Conservation (phyloP, 2,329 filamentous ascomycete genomes). For the Penicillium sp. region DNA sequence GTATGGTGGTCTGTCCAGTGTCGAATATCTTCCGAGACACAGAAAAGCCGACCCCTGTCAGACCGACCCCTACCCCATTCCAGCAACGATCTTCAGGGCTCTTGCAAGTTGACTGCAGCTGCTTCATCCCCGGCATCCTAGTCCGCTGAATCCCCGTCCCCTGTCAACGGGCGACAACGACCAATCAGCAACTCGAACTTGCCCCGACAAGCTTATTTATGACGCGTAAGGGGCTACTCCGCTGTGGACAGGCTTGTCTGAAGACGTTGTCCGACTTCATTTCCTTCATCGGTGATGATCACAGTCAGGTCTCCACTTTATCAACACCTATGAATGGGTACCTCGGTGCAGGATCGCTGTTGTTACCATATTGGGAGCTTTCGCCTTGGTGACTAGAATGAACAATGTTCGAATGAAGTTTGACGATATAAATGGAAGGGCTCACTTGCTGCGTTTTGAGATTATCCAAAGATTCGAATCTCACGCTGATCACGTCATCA, state of each 20-base stretch:
- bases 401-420: neutral
- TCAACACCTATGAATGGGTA: neutral
- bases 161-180: constrained; percentile 10
- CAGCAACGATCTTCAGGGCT: neutral
- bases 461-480: neutral
- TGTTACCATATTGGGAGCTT: neutral
- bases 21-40: constrained; percentile 4
- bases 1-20: neutral
- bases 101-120: neutral
- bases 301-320: neutral
- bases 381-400: neutral
- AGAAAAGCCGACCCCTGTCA: neutral
- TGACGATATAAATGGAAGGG: constrained; percentile 5
- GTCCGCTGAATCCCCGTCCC: constrained; percentile 21
- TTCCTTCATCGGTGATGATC: neutral
- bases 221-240: neutral
- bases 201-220: neutral
- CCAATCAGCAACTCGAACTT: constrained; percentile 10
- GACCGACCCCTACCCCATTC: neutral
- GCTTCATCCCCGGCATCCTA: neutral
- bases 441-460: neutral
- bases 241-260: neutral
- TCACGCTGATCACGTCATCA: neutral
- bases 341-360: neutral
- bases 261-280: constrained; percentile 1